These are phyloP conservation scores for Saccharomycodes ludwigii DNA, from an alignment of 805 yeast genomes.

Conservation along the genomic window DNA sequence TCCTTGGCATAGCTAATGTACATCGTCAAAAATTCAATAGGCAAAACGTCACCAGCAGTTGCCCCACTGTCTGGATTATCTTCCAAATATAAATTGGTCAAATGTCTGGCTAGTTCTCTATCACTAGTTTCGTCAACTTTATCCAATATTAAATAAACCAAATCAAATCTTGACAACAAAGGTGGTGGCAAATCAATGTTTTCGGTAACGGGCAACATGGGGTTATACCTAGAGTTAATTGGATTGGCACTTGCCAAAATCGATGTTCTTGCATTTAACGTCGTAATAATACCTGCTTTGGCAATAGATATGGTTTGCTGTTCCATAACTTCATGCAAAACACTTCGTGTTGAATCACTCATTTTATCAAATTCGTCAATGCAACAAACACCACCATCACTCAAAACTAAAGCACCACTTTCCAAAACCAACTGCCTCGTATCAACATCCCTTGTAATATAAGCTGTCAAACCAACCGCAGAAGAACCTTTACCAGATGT, in stretches of 20 bases:
- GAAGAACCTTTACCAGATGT: conserved; percentile 99
- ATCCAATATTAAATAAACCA: conserved; percentile 85
- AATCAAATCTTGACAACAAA: conserved; percentile 82
- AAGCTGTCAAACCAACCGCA: conserved; percentile 97
- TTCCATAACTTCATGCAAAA: conserved; percentile 97
- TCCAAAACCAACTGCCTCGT: conserved; percentile 89
- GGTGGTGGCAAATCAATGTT: conserved; percentile 97
- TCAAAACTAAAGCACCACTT: conserved; percentile 88
- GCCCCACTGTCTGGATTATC: conserved; percentile 71
- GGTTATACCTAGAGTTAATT: conserved; percentile 88
- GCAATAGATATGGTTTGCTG: conserved; percentile 98
- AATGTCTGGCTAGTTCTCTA: conserved; percentile 76
- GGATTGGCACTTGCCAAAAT: conserved; percentile 96
- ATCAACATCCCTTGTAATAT: conserved; percentile 87
- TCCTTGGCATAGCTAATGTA: conserved; percentile 95
- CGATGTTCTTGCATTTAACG: conserved; percentile 91
- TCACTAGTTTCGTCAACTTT: conserved; percentile 81
- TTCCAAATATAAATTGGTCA: conserved; percentile 84
- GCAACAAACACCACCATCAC: conserved; percentile 98
- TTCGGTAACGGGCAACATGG: conserved; percentile 86
- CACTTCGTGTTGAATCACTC: conserved; percentile 90
- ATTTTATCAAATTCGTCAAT: conserved; percentile 98
- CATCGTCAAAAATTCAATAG: conserved; percentile 75
- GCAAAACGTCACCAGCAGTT: conserved; percentile 37
- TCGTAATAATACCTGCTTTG: conserved; percentile 95